Evolutionary conservation across 805 yeast genomes (phyloP), one percentile per base, ranked within the genome.

Genomic region (Starmera pachycereana): DNA sequence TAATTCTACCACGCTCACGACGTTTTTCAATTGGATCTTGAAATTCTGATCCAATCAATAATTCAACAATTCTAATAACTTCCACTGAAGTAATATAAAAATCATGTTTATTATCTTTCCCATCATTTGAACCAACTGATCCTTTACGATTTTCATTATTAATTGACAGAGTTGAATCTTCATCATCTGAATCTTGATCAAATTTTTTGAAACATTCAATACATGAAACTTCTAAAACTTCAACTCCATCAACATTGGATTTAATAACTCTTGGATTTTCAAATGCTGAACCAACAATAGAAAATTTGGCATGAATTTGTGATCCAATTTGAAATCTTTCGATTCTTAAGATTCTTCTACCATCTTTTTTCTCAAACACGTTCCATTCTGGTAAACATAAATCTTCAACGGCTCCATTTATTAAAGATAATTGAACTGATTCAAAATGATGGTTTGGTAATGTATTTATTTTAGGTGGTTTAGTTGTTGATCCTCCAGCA

Each of bases 11-110:
- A 37, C 82, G 55, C 52, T 78, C 84, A 43, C 72, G 67, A 44
- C 85, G 68, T 44, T 76, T 68, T 40, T 72, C 78, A 7, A 63
- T 64, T 6, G 74, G 66, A 41, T 71, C 71, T 40, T 58, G 59
- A 29, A 56, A 51, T 41, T 67, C 67, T 3, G 71, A 63, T 6
- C 80, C 79, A 45, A 78, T 74, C 36, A 78, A 53, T 38, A 76
- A 53, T 57, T 78, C 84, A 28, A 78, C 80, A 46, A 78, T 72
- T 55, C 72, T 77, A 45, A 78, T 71, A 16, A 78, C 82, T 51
- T 78, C 85, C 30, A 78, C 83, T 41, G 78, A 71, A 1, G 85
- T 78, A 41, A 78, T 74, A 58, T 76, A 78, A 52, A 51, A 57
- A 8, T 42, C 39, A 29, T 51, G 46, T 31, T 40, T 40, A 2